phyloP scores from a whole-genome alignment of 441 rosid species.

The Heliophila coronopifolia region DNA sequence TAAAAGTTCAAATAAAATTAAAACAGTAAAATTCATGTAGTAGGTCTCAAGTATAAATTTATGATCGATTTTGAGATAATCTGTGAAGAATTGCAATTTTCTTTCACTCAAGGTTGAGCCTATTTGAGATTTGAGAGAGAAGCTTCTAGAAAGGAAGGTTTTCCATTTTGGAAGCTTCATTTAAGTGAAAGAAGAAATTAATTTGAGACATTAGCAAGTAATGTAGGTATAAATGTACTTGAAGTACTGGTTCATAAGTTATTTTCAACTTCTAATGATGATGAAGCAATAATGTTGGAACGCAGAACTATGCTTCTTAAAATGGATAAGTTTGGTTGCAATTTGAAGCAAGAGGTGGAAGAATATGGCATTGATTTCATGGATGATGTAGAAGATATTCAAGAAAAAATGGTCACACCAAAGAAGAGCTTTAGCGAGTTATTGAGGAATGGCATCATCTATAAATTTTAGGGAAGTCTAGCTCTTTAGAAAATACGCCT shows the following conservation, averaged over 20 bases:
- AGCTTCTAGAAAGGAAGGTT: slow-evolving; percentile 29
- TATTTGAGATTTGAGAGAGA: slow-evolving; percentile 32
- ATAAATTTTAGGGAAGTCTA: slow-evolving; percentile 51
- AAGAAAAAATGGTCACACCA: slow-evolving; percentile 20
- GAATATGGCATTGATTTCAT: no score
- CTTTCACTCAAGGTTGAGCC: slow-evolving; percentile 73
- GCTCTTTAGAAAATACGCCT: slow-evolving; percentile 32
- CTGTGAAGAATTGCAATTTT: slow-evolving; percentile 55
- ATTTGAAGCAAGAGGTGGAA: slow-evolving; percentile 19
- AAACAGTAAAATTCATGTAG: no score
- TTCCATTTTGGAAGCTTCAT: slow-evolving; percentile 51
- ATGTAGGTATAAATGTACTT: slow-evolving; percentile 38
- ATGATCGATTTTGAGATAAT: no score
- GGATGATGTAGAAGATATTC: no score
- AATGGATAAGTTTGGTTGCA: slow-evolving; percentile 38
- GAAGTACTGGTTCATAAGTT: slow-evolving; percentile 40
- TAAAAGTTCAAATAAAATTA: no score
- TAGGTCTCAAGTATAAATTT: no score
- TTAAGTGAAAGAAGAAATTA: slow-evolving; percentile 67
- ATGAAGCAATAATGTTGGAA: slow-evolving; percentile 35
- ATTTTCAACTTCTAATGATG: slow-evolving; percentile 48
- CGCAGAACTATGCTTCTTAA: slow-evolving; percentile 54
- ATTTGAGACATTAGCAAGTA: slow-evolving; percentile 48
- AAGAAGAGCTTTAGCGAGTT: slow-evolving; percentile 46
- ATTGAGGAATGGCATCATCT: slow-evolving; percentile 45